A percentile compares a stretch with the other conserved stretches of the same genome.
Evolutionary conservation across 176 grass and related monocot species (phyloP).

Genomic region (Ampelocalamus luodianensis): DNA sequence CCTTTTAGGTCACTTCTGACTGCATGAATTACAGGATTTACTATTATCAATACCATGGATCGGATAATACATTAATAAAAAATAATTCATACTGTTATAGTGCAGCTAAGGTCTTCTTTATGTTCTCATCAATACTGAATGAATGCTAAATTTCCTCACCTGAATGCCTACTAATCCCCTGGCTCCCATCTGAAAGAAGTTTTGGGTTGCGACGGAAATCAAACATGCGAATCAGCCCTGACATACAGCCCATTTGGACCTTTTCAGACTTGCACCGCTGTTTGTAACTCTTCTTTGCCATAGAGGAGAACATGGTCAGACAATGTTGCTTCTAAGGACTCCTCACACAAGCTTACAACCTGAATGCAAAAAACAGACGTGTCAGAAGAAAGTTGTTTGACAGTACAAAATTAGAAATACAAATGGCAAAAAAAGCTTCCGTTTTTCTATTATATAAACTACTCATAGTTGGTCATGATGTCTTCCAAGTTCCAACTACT

Average conservation of each 20-base stretch:
- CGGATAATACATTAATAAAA: conserved; percentile 20
- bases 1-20: conserved; percentile 56
- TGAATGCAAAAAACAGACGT: conserved; percentile 31
- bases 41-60: conserved; percentile 27
- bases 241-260: conserved; percentile 65
- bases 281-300: conserved; percentile 66
- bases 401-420: conserved; percentile 9
- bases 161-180: conserved; percentile 33
- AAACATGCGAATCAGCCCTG: conserved; percentile 79
- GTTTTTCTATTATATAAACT: conserved; percentile 10
- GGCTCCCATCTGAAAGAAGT: conserved; percentile 71
- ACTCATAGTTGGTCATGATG: conserved; percentile 19
- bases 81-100: conserved; percentile 12
- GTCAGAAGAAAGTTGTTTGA: conserved; percentile 28
- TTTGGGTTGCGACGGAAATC: conserved; percentile 75
- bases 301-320: conserved; percentile 53
- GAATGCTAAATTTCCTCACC: conserved; percentile 51
- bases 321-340: conserved; percentile 24
- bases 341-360: conserved; percentile 40
- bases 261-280: conserved; percentile 27
- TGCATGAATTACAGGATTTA: conserved; percentile 44
- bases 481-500: conserved; percentile 1
- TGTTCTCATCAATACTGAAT: conserved; percentile 16
- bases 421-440: not conserved
- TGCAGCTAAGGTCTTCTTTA: conserved; percentile 13